phyloP scores from a whole-genome alignment of 345 rosid species.

The Microcos paniculata region DNA sequence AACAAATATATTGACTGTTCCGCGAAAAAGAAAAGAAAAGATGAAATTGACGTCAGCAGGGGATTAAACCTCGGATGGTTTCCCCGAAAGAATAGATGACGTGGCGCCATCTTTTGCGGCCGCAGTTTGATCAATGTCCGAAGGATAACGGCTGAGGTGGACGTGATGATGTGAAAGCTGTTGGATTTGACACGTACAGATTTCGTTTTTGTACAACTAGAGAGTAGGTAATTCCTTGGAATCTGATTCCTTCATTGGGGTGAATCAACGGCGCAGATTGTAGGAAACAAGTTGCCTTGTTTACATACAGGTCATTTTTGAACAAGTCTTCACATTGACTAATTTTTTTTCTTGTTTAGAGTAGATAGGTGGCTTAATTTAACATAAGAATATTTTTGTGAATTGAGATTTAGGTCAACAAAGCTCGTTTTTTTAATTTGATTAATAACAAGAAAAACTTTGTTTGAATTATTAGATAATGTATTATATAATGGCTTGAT shows the following conservation, averaged over 20 bases:
- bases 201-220: not conserved
- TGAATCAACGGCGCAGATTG: not conserved
- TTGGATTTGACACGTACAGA: not conserved
- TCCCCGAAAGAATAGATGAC: not conserved
- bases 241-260: not conserved
- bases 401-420: too few species aligned
- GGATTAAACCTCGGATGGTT: conserved; percentile 5
- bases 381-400: too few species aligned
- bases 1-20: not conserved
- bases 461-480: too few species aligned
- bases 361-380: too few species aligned
- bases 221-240: not conserved
- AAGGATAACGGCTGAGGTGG: conserved; percentile 3
- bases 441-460: too few species aligned
- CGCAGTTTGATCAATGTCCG: not conserved
- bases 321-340: too few species aligned
- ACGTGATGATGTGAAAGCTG: not conserved
- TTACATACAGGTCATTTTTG: too few species aligned
- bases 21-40: not conserved
- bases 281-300: too few species aligned
- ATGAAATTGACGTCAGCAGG: not conserved
- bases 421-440: too few species aligned
- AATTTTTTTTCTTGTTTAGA: too few species aligned
- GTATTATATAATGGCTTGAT: too few species aligned
- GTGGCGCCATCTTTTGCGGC: conserved; percentile 2